Evolutionary conservation across 2,329 filamentous ascomycete species (phyloP).

Genomic region (Fusarium cyanostomum): DNA sequence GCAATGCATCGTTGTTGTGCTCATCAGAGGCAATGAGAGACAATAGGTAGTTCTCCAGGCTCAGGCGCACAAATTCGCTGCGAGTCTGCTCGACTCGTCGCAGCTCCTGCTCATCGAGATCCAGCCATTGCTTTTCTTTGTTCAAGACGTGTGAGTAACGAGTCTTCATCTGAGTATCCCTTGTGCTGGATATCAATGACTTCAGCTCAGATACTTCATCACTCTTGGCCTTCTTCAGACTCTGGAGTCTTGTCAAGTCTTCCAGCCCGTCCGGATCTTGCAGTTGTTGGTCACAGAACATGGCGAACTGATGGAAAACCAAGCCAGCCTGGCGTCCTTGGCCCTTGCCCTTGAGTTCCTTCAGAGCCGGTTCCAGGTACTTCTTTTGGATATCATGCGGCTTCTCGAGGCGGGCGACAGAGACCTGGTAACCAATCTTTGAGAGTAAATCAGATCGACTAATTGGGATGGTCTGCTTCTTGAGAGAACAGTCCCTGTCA

Average conservation of each 20-base stretch:
- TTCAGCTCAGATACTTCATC: slow-evolving; percentile 82
- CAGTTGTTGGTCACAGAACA: slow-evolving; percentile 93
- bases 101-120: slow-evolving; percentile 89
- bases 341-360: slow-evolving; percentile 75
- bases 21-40: slow-evolving; percentile 86
- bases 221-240: slow-evolving; percentile 80
- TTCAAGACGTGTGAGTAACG: slow-evolving; percentile 68
- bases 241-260: slow-evolving; percentile 83
- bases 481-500: slow-evolving; percentile 65
- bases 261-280: slow-evolving; percentile 86
- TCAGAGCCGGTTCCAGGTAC: slow-evolving; percentile 85
- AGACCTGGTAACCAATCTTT: slow-evolving; percentile 87
- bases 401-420: slow-evolving; percentile 88
- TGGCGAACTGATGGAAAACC: slow-evolving; percentile 94
- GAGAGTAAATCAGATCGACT: slow-evolving; percentile 83
- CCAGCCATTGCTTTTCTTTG: slow-evolving; percentile 87
- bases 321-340: slow-evolving; percentile 80
- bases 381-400: slow-evolving; percentile 88
- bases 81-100: slow-evolving; percentile 79
- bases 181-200: slow-evolving; percentile 62
- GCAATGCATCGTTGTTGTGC: slow-evolving; percentile 87
- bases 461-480: slow-evolving; percentile 75
- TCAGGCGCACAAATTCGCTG: slow-evolving; percentile 84
- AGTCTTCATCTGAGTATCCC: slow-evolving; percentile 62
- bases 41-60: slow-evolving; percentile 91